phyloP scores from a whole-genome alignment of 768 basidiomycete species.

The Psilocybe cubensis region DNA sequence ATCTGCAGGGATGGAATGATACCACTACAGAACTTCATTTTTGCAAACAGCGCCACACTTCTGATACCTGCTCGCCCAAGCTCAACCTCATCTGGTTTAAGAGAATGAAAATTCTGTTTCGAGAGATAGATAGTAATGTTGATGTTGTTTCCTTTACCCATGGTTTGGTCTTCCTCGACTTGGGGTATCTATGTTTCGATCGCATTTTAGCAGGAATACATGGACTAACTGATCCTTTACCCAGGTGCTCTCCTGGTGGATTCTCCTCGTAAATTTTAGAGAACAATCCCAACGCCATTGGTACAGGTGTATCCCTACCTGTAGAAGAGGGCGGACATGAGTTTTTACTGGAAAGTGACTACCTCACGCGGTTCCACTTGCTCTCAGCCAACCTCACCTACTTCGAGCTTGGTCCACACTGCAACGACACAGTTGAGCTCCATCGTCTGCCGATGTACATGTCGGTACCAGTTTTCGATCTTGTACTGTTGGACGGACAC shows the following conservation, averaged over 20 bases:
- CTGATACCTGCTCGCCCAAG: too few relatives aligned
- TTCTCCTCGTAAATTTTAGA: too few relatives aligned
- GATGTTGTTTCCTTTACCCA: background rate
- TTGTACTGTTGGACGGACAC: conserved; percentile 10
- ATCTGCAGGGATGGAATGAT: too few relatives aligned
- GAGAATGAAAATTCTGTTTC: too few relatives aligned
- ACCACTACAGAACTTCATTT: too few relatives aligned
- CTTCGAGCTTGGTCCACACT: background rate
- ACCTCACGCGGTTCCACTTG: background rate
- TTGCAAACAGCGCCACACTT: too few relatives aligned
- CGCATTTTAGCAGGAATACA: background rate
- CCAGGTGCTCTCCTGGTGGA: conserved; percentile 12
- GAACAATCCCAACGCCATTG: too few relatives aligned
- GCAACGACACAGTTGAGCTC: background rate
- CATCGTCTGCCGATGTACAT: background rate
- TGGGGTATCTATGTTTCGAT: conserved; percentile 8
- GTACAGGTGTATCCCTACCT: too few relatives aligned
- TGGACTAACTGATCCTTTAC: background rate
- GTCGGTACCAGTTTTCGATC: background rate
- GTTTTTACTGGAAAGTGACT: too few relatives aligned
- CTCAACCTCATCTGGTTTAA: too few relatives aligned
- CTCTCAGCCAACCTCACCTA: conserved; percentile 3
- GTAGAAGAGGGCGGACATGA: too few relatives aligned
- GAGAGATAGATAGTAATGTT: conserved; percentile 1
- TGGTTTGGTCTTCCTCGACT: background rate